These are phyloP conservation scores for Euptelea pleiosperma DNA, from an alignment of 164 flowering plant species.

Conservation along the genomic window DNA sequence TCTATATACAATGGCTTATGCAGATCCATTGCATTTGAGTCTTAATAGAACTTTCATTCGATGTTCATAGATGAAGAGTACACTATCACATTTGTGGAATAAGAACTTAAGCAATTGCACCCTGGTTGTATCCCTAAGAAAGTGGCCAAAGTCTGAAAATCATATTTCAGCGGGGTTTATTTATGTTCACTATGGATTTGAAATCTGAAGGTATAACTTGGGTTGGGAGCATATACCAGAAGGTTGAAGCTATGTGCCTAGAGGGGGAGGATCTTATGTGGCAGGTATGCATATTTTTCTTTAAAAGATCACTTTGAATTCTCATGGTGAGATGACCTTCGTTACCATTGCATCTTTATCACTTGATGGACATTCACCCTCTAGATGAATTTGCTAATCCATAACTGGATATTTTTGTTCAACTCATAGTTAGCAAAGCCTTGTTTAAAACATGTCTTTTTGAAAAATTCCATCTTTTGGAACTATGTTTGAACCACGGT, in stretches of 20 bases:
- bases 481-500: no score
- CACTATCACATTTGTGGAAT: not conserved
- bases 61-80: conserved; percentile 10
- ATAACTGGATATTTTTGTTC: no score
- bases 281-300: conserved; percentile 32
- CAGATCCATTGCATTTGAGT: not conserved
- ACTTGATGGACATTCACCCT: no score
- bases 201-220: conserved; percentile 51
- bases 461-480: no score
- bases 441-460: no score
- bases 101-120: not conserved
- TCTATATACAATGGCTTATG: not conserved
- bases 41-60: not conserved
- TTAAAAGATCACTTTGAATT: no score
- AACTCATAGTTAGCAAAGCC: no score
- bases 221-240: conserved; percentile 68
- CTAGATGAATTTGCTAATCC: no score
- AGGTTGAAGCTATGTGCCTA: conserved; percentile 70
- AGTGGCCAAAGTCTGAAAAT: not conserved
- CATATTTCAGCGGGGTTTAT: conserved; percentile 6
- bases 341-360: no score
- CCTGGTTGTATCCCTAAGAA: not conserved
- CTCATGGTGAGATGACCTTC: no score
- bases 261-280: conserved; percentile 66
- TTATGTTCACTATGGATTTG: conserved; percentile 44